Base-by-base conservation (phyloP, 805 yeast species). In the Starmerella lactis-condensi region DNA sequence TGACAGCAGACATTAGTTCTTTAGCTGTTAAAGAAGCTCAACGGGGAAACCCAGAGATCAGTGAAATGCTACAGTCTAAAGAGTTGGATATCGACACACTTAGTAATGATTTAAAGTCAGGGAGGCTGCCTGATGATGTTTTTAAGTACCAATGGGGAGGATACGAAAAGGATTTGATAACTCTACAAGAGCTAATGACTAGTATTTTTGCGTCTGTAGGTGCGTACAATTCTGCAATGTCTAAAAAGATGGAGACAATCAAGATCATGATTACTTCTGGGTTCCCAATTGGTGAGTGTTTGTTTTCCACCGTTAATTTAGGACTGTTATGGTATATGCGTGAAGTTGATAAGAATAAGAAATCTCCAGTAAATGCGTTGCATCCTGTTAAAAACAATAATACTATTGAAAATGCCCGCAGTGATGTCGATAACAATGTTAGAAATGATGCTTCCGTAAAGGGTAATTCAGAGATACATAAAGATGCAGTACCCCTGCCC, bases 231-330 rank as follows among this genome's bases (percentile, higher is more conserved):
- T 54, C 65, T 28, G 81, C 83, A 2, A 54, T 72, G 13, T 57
- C 66, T 30, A 61, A 75, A 28, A 73, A 72, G 42, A 57, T 69
- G 39, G 62, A 71, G 18, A 67, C 77, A 33, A 70, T 74, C 7
- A 69, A 68, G 44, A 65, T 76, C 62, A 76, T 75, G 89, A 54
- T 72, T n/a, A 53, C 67, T 42, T 75, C 82, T 0, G 76, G 73
- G 26, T 67, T 68, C 43, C 67, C 69, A 11, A 67, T 75, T 0
- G 70, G 71, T 17, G 75, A 73, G 44, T 58, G 73, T 23, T 48
- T 76, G 22, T 54, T 73, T 43, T 64, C 76, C 0, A 74, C 70
- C 43, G 73, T 75, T 31, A 75, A 76, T 45, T 52, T 73, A 23
- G 89, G 79, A 1, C 67, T 83, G 6, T 56, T 77, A 26, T 57